These are phyloP conservation scores for Nicotiana tabacum DNA, from an alignment of 257 asterid species.

Conservation along the genomic window DNA sequence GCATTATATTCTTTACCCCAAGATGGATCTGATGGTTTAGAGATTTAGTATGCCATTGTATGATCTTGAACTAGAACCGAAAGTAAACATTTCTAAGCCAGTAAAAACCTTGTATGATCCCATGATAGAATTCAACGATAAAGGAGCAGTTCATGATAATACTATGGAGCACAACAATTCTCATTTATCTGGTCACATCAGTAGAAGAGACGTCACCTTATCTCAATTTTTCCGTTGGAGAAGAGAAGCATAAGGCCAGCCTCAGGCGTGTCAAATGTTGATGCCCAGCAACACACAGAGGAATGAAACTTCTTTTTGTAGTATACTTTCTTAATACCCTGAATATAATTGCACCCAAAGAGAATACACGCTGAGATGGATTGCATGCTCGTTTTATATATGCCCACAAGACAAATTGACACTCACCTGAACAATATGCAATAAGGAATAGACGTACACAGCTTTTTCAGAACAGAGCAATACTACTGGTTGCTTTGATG, in stretches of 20 bases:
- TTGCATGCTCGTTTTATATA: neutral
- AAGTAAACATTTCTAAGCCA: neutral
- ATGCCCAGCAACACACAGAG: conserved; percentile 72
- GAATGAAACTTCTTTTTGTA: conserved; percentile 79
- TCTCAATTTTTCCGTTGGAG: conserved; percentile 72
- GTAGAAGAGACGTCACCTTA: conserved; percentile 41
- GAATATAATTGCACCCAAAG: conserved; percentile 15
- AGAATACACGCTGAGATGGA: neutral
- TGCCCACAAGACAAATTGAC: conserved; percentile 6
- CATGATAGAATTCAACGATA: neutral
- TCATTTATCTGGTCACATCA: conserved; percentile 1
- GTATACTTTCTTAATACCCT: conserved; percentile 83
- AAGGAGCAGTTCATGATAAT: neutral
- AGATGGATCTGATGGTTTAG: neutral
- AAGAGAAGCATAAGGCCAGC: conserved; percentile 70
- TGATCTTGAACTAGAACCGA: conserved; percentile 1
- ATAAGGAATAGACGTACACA: conserved; percentile 64
- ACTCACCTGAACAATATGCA: conserved; percentile 68
- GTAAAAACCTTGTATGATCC: neutral
- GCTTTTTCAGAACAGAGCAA: conserved; percentile 87
- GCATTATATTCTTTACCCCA: neutral
- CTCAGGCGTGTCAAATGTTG: conserved; percentile 58
- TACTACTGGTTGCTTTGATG: conserved; percentile 43
- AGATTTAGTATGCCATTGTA: neutral
- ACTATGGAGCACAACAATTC: neutral